Evolutionary conservation across 257 asterid genomes (phyloP), one percentile per base, ranked within the genome.

Genomic region (Gardenia jasminoides): DNA sequence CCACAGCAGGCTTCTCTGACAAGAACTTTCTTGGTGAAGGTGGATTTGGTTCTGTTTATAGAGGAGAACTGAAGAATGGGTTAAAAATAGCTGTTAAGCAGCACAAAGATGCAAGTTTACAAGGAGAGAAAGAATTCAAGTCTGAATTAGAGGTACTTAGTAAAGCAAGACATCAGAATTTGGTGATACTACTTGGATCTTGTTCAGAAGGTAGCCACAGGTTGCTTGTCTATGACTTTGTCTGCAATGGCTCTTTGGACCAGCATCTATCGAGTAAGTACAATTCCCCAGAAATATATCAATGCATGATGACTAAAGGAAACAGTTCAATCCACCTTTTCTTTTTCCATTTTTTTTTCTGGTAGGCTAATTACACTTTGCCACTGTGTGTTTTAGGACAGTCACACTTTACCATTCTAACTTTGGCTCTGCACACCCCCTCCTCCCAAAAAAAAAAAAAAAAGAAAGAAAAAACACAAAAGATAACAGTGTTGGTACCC

Each of bases 91-190:
- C 97, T 1, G 96, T 92, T 7, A 92, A 92, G 90, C 92, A 88
- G 31, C 92, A 81, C 78, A 92, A 92, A 74, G 80, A 76, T 17
- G 90, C 85, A n/a, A 92, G 96, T 81, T 89, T 84, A 67, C 96
- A 92, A 70, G 97, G 97, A 10, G 93, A 92, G 76, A 91, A 84
- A 68, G 94, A 92, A 74, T 92, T 92, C 88, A 84, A 85, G 72
- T 86, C 91, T 2, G 97, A 92, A 81, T 92, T 92, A 8, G 77
- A 70, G 26, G 85, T 92, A 5, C 94, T 92, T 10, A 92, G 93
- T 80, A 92, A 85, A 79, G 94, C 87, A 7, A 88, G 90, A 50
- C 96, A 92, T 75, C 90, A 86, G 62, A 92, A 92, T 82, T 69
- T 92, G 44, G 97, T 92, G 0, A 82, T 89, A 92, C 74, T 92